Evolutionary conservation across 2,329 filamentous ascomycete species (phyloP).

Genomic region (Plenodomus biglobosus): DNA sequence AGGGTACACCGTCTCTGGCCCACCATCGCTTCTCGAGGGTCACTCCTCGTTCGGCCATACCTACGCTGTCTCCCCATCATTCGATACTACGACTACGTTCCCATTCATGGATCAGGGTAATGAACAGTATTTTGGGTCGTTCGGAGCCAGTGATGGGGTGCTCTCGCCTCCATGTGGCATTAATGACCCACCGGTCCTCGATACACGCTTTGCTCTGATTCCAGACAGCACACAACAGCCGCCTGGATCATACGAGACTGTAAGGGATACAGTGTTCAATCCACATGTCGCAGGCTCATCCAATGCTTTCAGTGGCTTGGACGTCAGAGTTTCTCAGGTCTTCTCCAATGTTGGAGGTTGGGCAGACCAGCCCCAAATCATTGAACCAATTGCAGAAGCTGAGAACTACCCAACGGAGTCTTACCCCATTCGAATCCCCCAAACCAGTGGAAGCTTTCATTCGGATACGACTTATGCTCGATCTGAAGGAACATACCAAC

Average conservation of each 20-base stretch:
- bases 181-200: constrained; percentile 25
- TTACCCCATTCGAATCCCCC: constrained; percentile 36
- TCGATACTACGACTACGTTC: constrained; percentile 31
- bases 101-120: constrained; percentile 24
- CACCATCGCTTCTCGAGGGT: constrained; percentile 32
- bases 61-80: constrained; percentile 29
- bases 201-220: constrained; percentile 27
- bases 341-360: constrained; percentile 33
- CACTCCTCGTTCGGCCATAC: constrained; percentile 26
- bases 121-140: constrained; percentile 22
- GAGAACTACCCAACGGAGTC: constrained; percentile 22
- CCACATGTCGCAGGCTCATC: constrained; percentile 31
- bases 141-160: constrained; percentile 26
- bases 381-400: constrained; percentile 33
- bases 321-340: constrained; percentile 34
- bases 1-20: constrained; percentile 31
- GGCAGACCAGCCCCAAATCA: constrained; percentile 32
- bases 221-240: constrained; percentile 19
- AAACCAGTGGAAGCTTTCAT: constrained; percentile 17
- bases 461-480: constrained; percentile 14
- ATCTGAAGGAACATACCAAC: constrained; percentile 10
- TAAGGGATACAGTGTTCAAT: constrained; percentile 31
- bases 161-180: constrained; percentile 18
- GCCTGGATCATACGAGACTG: constrained; percentile 22
- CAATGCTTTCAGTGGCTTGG: constrained; percentile 32